phyloP scores from a whole-genome alignment of 352 stramenopile genomes.

The Pythium chondricola region DNA sequence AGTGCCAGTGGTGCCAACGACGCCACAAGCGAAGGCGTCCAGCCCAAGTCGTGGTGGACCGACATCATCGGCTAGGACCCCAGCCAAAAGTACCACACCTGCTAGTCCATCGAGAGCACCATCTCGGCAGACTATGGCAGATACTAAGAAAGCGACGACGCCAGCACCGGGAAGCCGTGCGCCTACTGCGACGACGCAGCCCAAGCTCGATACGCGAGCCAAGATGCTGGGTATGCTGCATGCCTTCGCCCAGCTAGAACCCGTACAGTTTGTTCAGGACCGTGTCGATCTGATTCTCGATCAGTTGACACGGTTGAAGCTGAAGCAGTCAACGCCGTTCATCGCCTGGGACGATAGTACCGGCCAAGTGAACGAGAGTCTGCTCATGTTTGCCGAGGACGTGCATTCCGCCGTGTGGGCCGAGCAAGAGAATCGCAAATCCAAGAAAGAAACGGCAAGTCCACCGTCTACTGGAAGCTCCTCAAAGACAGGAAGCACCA shows the following conservation, averaged over 20 bases:
- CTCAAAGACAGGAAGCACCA: background rate
- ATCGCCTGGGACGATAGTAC: slow-evolving; percentile 54
- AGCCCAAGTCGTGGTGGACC: too few relatives aligned
- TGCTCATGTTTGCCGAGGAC: slow-evolving; percentile 63
- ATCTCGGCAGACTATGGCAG: background rate
- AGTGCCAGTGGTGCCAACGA: background rate
- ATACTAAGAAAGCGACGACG: background rate
- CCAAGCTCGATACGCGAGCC: slow-evolving; percentile 19
- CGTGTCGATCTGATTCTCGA: slow-evolving; percentile 38
- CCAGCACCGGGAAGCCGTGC: background rate
- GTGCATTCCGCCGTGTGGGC: slow-evolving; percentile 41
- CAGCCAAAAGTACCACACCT: background rate
- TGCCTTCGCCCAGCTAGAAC: slow-evolving; percentile 28
- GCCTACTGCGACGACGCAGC: slow-evolving; percentile 5
- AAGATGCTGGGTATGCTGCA: slow-evolving; percentile 33
- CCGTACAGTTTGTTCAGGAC: slow-evolving; percentile 32
- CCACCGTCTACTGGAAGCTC: background rate
- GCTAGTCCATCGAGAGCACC: background rate
- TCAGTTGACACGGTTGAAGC: slow-evolving; percentile 32
- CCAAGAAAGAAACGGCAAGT: slow-evolving; percentile 27
- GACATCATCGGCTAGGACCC: background rate
- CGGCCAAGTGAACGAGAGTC: slow-evolving; percentile 38
- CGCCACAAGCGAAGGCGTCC: background rate
- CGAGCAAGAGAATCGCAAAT: slow-evolving; percentile 56
- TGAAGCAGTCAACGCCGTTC: slow-evolving; percentile 20